Evolutionary conservation across 2,329 filamentous ascomycete species (phyloP), one percentile per base, ranked within the genome.

Genomic region (Talaromyces sp.): DNA sequence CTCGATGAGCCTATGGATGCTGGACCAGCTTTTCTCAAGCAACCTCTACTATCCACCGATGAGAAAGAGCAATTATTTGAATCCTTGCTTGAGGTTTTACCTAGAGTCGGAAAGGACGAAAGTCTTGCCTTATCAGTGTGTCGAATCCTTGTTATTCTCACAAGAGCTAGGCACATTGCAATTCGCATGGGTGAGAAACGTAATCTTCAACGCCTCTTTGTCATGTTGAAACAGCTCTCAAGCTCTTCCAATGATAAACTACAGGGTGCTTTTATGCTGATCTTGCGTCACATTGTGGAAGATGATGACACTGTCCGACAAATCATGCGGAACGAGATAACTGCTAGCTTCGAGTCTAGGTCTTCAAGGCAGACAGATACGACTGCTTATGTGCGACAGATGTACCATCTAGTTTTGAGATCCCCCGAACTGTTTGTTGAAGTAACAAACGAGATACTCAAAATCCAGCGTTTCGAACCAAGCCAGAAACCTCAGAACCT

Each of bases 141-240:
- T 57, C 88, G 95, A 47, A 87, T 97, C 13, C 80, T 99, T 39
- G 91, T 96, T 35, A 93, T 97, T 67, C 82, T 99, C 35, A 97
- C 95, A 1, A 87, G 96, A 24, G 86, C 87, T 66, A 89, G 92
- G 60, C 82, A 86, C 14, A 83, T 96, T 67, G 93, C 95, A 2
- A 85, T 87, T 68, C 82, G 85, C 52, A 84, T 98, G 56, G 91
- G 92, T 5, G 90, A 97, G 74, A 97, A 93, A 80, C 90, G 89
- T 74, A 96, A 96, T 71, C 83, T 99, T 58, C 91, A 95, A 73
- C 87, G 92, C 33, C 82, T 99, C 24, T 98, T 99, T 77, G 86
- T 97, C 60, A 97, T 98, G 91, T 88, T 94, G 65, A 96, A 96
- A 76, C 94, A 98, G 75, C 86, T 98, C 66, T 89, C 92, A 22